phyloP scores from a whole-genome alignment of 257 asterid species.

The Fraxinus anomala region DNA sequence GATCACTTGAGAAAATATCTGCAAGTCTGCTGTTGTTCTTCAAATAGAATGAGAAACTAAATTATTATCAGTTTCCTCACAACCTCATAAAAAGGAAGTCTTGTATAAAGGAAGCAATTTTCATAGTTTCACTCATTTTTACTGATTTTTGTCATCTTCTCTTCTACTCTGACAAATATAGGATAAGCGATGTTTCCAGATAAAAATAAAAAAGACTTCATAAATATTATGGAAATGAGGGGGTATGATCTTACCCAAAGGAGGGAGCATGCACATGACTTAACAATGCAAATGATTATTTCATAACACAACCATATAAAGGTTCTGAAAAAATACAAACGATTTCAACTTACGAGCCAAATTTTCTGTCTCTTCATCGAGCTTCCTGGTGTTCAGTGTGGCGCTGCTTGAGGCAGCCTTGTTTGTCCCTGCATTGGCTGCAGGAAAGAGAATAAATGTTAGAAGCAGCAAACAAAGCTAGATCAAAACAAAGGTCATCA shows the following conservation, averaged over 20 bases:
- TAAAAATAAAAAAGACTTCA: neutral
- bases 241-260: neutral
- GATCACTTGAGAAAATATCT: neutral
- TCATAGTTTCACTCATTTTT: neutral
- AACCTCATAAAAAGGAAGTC: neutral
- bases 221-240: neutral
- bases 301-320: neutral
- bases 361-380: conserved; percentile 91
- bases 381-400: conserved; percentile 80
- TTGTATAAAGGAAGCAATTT: neutral
- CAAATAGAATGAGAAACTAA: neutral
- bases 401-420: conserved; percentile 85
- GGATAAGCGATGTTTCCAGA: neutral
- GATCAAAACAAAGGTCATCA: neutral
- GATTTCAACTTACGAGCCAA: conserved; percentile 72
- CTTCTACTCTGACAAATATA: neutral
- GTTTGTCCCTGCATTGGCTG: conserved; percentile 85
- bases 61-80: neutral
- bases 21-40: neutral
- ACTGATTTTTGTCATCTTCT: neutral
- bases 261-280: neutral
- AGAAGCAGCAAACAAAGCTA: conserved; percentile 14
- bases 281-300: neutral
- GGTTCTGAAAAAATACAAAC: neutral
- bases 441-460: conserved; percentile 27